Evolutionary conservation across 2,329 filamentous ascomycete species (phyloP).

Genomic region (Paecilomyces niveus): DNA sequence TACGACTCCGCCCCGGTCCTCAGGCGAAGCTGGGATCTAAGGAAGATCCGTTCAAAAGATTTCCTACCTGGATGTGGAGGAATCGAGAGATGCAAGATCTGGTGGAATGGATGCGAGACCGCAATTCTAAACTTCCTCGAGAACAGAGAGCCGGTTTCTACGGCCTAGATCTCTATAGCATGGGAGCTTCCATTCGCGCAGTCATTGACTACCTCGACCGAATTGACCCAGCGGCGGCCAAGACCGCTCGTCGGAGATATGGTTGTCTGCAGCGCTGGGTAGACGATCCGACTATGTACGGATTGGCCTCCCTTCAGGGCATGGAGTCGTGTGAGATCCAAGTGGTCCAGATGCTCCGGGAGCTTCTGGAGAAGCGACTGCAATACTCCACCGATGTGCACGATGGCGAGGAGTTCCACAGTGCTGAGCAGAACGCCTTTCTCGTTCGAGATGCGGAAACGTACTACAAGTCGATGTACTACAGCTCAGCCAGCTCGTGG

Average conservation of each 20-base stretch:
- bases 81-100: constrained; percentile 47
- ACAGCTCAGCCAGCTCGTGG: constrained; percentile 43
- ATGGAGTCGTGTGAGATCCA: constrained; percentile 40
- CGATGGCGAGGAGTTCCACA: constrained; percentile 43
- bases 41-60: constrained; percentile 41
- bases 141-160: constrained; percentile 37
- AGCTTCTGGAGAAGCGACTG: constrained; percentile 37
- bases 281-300: constrained; percentile 44
- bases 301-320: constrained; percentile 34
- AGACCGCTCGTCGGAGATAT: constrained; percentile 40
- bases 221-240: constrained; percentile 38
- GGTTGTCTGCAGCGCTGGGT: constrained; percentile 43
- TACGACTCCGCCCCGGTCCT: constrained; percentile 38
- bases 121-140: constrained; percentile 29
- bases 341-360: constrained; percentile 40
- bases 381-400: constrained; percentile 28
- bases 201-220: constrained; percentile 44
- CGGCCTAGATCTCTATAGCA: constrained; percentile 47
- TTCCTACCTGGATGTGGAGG: constrained; percentile 53
- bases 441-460: constrained; percentile 44
- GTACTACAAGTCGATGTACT: constrained; percentile 49
- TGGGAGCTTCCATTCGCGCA: constrained; percentile 40
- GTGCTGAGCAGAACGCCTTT: constrained; percentile 45
- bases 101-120: constrained; percentile 45
- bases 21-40: constrained; percentile 22